These are phyloP conservation scores for Thielaviopsis populi DNA, from an alignment of 2,329 filamentous ascomycete species.

Conservation along the genomic window DNA sequence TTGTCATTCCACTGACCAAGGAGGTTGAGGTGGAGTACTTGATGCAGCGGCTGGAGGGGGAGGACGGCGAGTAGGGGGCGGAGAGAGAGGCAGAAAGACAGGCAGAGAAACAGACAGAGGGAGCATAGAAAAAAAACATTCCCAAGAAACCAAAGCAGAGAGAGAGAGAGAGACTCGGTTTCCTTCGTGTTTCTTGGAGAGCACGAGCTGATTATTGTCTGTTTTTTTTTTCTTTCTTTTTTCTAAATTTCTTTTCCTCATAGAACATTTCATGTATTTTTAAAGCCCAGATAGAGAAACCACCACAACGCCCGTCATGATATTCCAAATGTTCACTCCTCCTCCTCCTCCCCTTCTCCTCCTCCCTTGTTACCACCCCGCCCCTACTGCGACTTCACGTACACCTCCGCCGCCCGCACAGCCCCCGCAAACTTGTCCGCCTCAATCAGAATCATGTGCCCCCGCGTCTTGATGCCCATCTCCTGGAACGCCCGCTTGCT, in stretches of 20 bases:
- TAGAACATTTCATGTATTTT: constrained; percentile 17
- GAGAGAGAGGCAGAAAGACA: background rate
- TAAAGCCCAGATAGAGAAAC: background rate
- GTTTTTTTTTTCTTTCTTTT: background rate
- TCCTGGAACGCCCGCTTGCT: constrained; percentile 93
- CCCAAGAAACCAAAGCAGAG: no score
- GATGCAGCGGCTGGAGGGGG: constrained; percentile 64
- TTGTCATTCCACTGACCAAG: constrained; percentile 95
- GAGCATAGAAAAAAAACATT: no score
- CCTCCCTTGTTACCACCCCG: background rate
- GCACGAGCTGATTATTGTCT: no score
- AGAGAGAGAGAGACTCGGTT: no score
- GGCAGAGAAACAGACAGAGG: no score
- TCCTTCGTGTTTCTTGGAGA: background rate
- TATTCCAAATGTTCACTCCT: background rate
- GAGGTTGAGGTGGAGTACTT: constrained; percentile 96
- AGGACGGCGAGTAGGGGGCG: constrained; percentile 18
- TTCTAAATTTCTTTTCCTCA: background rate
- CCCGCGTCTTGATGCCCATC: constrained; percentile 69
- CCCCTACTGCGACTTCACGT: constrained; percentile 38
- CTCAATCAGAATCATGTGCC: constrained; percentile 78
- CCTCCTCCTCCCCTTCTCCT: background rate
- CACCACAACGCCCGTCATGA: background rate
- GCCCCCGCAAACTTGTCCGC: constrained; percentile 59
- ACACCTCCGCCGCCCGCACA: constrained; percentile 61